These are phyloP conservation scores for Tricholoma hemisulphureum DNA, from an alignment of 768 basidiomycete genomes.

Conservation along the genomic window DNA sequence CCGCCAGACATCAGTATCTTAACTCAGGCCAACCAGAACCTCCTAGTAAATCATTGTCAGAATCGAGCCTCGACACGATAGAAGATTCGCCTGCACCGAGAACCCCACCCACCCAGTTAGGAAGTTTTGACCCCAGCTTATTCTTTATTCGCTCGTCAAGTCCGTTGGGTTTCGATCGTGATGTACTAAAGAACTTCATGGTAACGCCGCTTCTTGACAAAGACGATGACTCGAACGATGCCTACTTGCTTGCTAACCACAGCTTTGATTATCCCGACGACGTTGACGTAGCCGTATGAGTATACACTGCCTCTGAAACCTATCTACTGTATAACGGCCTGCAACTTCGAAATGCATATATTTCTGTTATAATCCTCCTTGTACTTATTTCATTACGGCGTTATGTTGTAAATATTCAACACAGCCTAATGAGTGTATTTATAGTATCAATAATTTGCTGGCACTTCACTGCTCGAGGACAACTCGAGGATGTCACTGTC, in stretches of 20 bases:
- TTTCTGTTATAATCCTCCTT: no score
- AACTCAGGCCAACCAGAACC: background rate
- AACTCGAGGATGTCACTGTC: constrained; percentile 27
- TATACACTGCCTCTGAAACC: no score
- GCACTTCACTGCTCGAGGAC: background rate
- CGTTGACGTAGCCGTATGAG: constrained; percentile 5
- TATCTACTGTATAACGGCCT: no score
- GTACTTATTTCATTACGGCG: no score
- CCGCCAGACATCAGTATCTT: background rate
- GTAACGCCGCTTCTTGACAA: constrained; percentile 5
- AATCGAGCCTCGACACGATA: constrained; percentile 10
- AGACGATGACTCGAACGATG: constrained; percentile 17
- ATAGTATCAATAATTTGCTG: no score
- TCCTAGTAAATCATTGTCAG: background rate
- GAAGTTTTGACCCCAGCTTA: background rate
- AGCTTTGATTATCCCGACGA: constrained; percentile 16
- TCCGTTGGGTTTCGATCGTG: constrained; percentile 2
- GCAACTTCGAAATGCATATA: no score
- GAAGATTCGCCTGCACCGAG: constrained; percentile 16
- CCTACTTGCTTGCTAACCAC: constrained; percentile 16
- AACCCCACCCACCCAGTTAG: constrained; percentile 5
- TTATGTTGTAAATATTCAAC: no score
- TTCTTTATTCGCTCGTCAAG: constrained; percentile 15
- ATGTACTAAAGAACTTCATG: constrained; percentile 8
- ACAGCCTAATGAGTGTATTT: no score